A percentile compares a stretch with the other conserved stretches of the same genome.
phyloP scores from a whole-genome alignment of 176 grass and related monocot genomes.

The Triticum urartu region DNA sequence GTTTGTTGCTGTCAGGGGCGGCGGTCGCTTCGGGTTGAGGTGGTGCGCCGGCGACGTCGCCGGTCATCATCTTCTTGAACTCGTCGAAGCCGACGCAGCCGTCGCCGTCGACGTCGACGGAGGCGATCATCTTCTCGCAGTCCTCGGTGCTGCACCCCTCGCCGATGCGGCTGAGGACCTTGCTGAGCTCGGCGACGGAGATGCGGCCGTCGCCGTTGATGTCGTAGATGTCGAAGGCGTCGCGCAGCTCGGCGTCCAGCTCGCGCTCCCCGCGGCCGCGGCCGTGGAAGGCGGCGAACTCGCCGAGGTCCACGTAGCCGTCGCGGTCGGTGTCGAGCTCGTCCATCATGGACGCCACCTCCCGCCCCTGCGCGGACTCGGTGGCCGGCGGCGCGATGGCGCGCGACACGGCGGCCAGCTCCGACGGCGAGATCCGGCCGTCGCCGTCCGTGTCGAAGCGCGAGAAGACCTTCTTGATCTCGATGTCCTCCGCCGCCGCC shows the following conservation, averaged over 20 bases:
- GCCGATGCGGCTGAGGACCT: slow-evolving; percentile 53
- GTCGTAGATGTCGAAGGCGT: slow-evolving; percentile 77
- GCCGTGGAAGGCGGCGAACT: slow-evolving; percentile 76
- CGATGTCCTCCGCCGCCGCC: slow-evolving; percentile 14
- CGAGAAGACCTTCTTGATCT: slow-evolving; percentile 69
- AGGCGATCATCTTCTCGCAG: slow-evolving; percentile 69
- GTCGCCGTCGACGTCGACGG: slow-evolving; percentile 77
- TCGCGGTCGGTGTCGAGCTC: slow-evolving; percentile 82
- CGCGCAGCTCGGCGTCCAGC: slow-evolving; percentile 60
- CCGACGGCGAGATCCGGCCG: slow-evolving; percentile 67
- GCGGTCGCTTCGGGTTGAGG: background rate
- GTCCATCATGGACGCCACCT: slow-evolving; percentile 70
- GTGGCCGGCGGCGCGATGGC: slow-evolving; percentile 48
- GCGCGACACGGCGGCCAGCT: slow-evolving; percentile 49
- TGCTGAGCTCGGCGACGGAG: slow-evolving; percentile 66
- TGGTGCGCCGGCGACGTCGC: background rate
- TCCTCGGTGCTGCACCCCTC: slow-evolving; percentile 54
- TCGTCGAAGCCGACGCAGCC: slow-evolving; percentile 74
- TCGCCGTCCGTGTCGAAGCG: slow-evolving; percentile 86
- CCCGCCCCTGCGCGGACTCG: slow-evolving; percentile 13
- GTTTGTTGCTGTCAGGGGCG: background rate
- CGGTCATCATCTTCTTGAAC: slow-evolving; percentile 92
- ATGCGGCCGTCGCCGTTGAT: slow-evolving; percentile 65
- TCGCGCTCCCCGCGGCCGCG: background rate
- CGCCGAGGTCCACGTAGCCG: slow-evolving; percentile 65